phyloP scores from a whole-genome alignment of 495 filamentous ascomycete genomes.

The Amniculicola lignicola region DNA sequence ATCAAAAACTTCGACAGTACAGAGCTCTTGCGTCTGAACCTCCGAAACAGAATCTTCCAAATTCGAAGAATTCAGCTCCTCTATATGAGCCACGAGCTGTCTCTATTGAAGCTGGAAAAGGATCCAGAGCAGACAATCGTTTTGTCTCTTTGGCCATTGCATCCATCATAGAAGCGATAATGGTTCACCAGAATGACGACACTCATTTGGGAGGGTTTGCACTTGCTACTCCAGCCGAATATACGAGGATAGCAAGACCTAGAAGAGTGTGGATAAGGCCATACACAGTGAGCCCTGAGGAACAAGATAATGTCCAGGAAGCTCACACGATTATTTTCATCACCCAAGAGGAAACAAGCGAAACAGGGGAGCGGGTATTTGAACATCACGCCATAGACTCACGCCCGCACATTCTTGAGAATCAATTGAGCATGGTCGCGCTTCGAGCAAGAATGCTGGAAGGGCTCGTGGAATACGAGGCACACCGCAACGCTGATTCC shows the following conservation, averaged over 20 bases:
- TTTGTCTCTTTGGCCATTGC: neutral
- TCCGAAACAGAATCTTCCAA: no score
- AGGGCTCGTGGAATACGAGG: neutral
- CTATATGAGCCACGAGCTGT: no score
- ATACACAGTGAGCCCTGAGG: neutral
- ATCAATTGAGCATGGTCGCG: neutral
- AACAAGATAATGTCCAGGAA: neutral
- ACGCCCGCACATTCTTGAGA: neutral
- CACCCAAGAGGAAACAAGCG: neutral
- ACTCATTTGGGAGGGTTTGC: neutral
- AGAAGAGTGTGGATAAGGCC: neutral
- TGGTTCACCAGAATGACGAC: neutral
- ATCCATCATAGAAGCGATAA: neutral
- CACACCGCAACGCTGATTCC: neutral
- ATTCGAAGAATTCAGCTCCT: no score
- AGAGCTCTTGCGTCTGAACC: no score
- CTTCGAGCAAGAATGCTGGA: neutral
- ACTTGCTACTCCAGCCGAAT: neutral
- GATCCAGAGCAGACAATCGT: no score
- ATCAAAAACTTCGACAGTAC: no score
- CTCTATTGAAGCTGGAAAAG: no score
- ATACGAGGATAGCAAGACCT: neutral
- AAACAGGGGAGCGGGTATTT: neutral
- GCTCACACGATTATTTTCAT: neutral
- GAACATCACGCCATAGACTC: neutral